These are phyloP conservation scores for Lachancea meyersii DNA, from an alignment of 805 yeast species.

Conservation along the genomic window DNA sequence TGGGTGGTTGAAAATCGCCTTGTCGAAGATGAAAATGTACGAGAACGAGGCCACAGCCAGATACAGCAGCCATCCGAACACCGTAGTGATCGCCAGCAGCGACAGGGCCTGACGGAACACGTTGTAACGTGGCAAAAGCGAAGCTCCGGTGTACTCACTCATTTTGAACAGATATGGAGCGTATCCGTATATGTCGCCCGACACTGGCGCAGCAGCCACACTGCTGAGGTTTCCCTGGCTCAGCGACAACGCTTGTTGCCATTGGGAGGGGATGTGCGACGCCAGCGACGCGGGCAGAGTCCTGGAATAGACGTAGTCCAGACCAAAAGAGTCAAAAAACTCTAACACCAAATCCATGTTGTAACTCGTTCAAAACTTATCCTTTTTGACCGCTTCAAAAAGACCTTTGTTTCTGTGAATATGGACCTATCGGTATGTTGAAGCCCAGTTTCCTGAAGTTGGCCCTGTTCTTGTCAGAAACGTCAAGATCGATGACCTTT, in stretches of 20 bases:
- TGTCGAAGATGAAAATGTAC: conserved; percentile 75
- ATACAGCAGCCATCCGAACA: conserved; percentile 86
- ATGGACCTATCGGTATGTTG: neutral
- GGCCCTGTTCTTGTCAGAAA: neutral
- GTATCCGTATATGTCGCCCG: conserved; percentile 50
- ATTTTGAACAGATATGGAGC: conserved; percentile 54
- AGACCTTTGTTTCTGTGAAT: neutral
- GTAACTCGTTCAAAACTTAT: neutral
- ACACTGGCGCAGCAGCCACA: conserved; percentile 14
- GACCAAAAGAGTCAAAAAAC: conserved; percentile 59
- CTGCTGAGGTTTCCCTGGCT: conserved; percentile 24
- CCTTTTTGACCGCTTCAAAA: neutral
- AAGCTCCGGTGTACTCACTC: conserved; percentile 51
- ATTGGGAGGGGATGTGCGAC: conserved; percentile 28
- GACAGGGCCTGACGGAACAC: conserved; percentile 64
- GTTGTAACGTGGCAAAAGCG: conserved; percentile 67
- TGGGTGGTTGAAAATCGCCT: conserved; percentile 89
- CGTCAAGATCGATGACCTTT: neutral
- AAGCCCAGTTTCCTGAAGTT: neutral
- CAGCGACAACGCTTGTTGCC: conserved; percentile 19
- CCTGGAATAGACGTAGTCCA: conserved; percentile 71
- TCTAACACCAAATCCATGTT: conserved; percentile 90
- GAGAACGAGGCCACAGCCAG: conserved; percentile 69
- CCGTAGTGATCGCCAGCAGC: conserved; percentile 58
- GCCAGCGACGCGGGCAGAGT: conserved; percentile 54